These are phyloP conservation scores for Fraxinus xanthoxyloides DNA, from an alignment of 305 asterid species.

Conservation along the genomic window DNA sequence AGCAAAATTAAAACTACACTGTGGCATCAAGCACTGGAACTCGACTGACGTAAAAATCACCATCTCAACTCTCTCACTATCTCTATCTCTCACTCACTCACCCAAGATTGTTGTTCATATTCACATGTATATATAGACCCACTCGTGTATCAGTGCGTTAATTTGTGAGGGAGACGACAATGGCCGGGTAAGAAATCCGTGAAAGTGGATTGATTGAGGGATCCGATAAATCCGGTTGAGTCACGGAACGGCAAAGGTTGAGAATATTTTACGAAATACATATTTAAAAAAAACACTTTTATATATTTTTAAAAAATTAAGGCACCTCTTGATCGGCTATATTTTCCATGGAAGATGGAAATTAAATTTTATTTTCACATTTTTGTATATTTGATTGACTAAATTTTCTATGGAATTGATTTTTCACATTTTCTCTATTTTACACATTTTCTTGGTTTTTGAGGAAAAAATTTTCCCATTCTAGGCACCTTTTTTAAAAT, in stretches of 20 bases:
- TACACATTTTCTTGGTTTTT: no score
- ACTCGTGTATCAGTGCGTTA: not conserved
- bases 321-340: no score
- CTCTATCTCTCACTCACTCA: not conserved
- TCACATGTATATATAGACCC: not conserved
- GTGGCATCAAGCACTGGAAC: slow-evolving; percentile 24
- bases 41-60: slow-evolving; percentile 27
- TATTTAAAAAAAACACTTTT: not conserved
- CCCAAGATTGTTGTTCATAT: not conserved
- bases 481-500: no score
- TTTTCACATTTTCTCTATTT: no score
- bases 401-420: no score
- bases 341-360: no score
- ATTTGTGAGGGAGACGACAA: not conserved
- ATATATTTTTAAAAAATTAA: no score
- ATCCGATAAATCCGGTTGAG: slow-evolving; percentile 22
- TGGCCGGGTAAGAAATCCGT: slow-evolving; percentile 39
- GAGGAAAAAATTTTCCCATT: no score
- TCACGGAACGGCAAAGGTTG: not conserved
- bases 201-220: slow-evolving; percentile 22
- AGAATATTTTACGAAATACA: not conserved
- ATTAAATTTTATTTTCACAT: no score
- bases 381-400: no score
- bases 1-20: slow-evolving; percentile 4
- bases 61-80: slow-evolving; percentile 21